Evolutionary conservation across 2,329 filamentous ascomycete genomes (phyloP).

Genomic region (Paecilomyces formosus): DNA sequence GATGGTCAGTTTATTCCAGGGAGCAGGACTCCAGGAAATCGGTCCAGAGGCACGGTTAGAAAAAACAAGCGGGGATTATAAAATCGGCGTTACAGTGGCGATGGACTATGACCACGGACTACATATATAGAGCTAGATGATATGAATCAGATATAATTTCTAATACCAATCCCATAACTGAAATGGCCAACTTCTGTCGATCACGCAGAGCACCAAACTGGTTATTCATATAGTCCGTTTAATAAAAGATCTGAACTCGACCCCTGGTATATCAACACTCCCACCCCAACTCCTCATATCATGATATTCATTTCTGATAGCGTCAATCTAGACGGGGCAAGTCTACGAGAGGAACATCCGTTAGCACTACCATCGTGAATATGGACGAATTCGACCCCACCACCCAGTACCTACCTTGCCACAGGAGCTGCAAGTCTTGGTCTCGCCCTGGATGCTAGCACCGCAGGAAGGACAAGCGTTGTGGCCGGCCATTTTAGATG

Average conservation of each 20-base stretch:
- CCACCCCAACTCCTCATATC: not conserved
- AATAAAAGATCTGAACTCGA: not conserved
- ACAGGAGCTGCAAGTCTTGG: slow-evolving; percentile 21
- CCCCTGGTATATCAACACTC: not conserved
- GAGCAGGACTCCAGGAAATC: not conserved
- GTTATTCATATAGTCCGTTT: not conserved
- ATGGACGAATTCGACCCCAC: not conserved
- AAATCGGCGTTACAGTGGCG: not conserved
- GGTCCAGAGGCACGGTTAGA: too few relatives aligned
- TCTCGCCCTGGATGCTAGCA: slow-evolving; percentile 15
- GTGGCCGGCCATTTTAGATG: slow-evolving; percentile 11
- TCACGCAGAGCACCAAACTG: not conserved
- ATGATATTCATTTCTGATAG: not conserved
- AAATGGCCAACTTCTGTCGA: not conserved
- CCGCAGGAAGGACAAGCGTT: slow-evolving; percentile 18
- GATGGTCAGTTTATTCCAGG: not conserved
- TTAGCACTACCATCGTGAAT: not conserved
- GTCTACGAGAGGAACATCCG: slow-evolving; percentile 1
- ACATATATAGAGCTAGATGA: not conserved
- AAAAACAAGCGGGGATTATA: not conserved
- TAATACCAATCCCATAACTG: not conserved
- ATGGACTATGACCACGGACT: not conserved
- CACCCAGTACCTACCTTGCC: slow-evolving; percentile 13
- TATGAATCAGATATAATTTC: not conserved
- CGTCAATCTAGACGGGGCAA: slow-evolving; percentile 7